A percentile compares a stretch with the other conserved stretches of the same genome.
phyloP scores from a whole-genome alignment of 1,284 basidiomycete species.

The Puccinia hordei region DNA sequence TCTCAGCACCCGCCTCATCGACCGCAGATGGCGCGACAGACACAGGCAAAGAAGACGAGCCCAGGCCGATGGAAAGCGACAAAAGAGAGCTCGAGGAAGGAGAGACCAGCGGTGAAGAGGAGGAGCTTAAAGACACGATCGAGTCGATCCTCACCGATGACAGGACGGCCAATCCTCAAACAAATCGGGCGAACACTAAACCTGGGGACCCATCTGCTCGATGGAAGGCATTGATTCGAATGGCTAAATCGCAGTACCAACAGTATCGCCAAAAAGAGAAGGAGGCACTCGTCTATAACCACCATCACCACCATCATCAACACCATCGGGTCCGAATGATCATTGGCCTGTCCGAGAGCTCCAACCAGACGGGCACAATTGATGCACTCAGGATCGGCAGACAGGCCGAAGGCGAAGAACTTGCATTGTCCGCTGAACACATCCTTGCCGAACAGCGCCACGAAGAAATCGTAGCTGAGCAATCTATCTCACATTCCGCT shows the following conservation, averaged over 20 bases:
- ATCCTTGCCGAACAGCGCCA: neutral
- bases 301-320: conserved; percentile 8
- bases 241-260: neutral
- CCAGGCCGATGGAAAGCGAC: neutral
- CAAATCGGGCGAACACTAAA: neutral
- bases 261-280: neutral
- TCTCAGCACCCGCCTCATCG: neutral
- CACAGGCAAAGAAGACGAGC: too few species aligned
- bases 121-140: neutral
- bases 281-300: neutral
- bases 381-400: neutral
- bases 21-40: neutral
- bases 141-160: neutral
- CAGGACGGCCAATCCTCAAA: neutral
- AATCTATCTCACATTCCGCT: neutral
- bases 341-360: neutral
- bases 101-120: conserved; percentile 4
- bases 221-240: neutral
- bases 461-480: neutral
- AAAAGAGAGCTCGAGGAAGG: conserved; percentile 11
- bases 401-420: neutral
- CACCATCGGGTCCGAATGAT: neutral
- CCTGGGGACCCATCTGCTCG: neutral
- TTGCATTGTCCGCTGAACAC: neutral
- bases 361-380: neutral